Percentiles rank a stretch among this genome's conserved stretches.
phyloP scores from a whole-genome alignment of 805 yeast genomes.

The Candida yuanshanica region DNA sequence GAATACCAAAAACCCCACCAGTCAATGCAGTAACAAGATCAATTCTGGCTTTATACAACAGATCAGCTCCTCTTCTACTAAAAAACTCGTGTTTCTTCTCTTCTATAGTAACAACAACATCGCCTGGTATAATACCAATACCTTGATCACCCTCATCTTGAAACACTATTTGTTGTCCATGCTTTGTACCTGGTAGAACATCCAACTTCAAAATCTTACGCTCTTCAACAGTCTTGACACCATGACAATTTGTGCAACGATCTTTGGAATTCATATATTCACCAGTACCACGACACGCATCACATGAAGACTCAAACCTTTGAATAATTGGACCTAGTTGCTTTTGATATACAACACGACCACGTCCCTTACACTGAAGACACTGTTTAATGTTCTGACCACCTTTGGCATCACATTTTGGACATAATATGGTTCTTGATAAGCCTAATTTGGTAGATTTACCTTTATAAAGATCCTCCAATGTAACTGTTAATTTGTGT shows the following conservation, averaged over 20 bases:
- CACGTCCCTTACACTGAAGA: slow-evolving; percentile 36
- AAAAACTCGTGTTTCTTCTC: slow-evolving; percentile 31
- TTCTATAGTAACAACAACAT: slow-evolving; percentile 51
- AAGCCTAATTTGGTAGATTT: slow-evolving; percentile 49
- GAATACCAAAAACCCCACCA: slow-evolving; percentile 45
- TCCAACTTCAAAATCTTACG: slow-evolving; percentile 46
- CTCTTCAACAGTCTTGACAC: slow-evolving; percentile 40
- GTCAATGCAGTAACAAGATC: slow-evolving; percentile 49
- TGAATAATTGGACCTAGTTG: slow-evolving; percentile 42
- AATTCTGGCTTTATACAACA: slow-evolving; percentile 38
- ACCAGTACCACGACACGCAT: slow-evolving; percentile 39
- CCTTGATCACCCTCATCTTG: slow-evolving; percentile 67
- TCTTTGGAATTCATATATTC: slow-evolving; percentile 26
- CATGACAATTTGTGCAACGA: slow-evolving; percentile 38
- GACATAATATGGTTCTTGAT: slow-evolving; percentile 44
- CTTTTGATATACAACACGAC: slow-evolving; percentile 33
- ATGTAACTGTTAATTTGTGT: slow-evolving; percentile 46
- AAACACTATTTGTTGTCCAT: slow-evolving; percentile 47
- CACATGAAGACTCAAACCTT: slow-evolving; percentile 38
- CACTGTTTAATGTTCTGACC: slow-evolving; percentile 31
- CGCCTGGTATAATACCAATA: slow-evolving; percentile 54
- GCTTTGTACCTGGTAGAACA: slow-evolving; percentile 50
- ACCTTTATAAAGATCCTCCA: slow-evolving; percentile 55
- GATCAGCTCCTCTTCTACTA: slow-evolving; percentile 38
- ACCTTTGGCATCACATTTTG: slow-evolving; percentile 48